These are phyloP conservation scores for Penicillium maclennaniae DNA, from an alignment of 495 filamentous ascomycete species.

Conservation along the genomic window DNA sequence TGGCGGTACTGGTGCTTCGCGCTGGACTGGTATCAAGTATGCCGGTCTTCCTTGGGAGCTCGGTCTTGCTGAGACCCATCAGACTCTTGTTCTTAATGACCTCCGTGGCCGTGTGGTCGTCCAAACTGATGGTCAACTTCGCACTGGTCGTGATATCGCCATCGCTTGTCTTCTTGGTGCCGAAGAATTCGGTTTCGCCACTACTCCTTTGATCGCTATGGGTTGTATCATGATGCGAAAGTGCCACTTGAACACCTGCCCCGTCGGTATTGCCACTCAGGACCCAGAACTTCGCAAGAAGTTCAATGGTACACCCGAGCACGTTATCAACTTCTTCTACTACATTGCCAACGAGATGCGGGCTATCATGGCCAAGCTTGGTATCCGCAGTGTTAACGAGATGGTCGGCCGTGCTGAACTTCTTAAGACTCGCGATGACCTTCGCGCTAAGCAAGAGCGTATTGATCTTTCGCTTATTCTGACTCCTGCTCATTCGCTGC, in stretches of 20 bases:
- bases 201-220: constrained; percentile 93
- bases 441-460: constrained; percentile 88
- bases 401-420: constrained; percentile 95
- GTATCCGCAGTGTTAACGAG: constrained; percentile 93
- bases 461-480: constrained; percentile 94
- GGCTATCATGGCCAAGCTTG: constrained; percentile 96
- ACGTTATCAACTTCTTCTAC: constrained; percentile 99
- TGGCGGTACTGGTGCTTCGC: constrained; percentile 94
- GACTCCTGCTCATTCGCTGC: constrained; percentile 89
- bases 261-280: constrained; percentile 95
- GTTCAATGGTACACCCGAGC: constrained; percentile 90
- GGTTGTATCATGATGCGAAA: constrained; percentile 90
- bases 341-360: constrained; percentile 97
- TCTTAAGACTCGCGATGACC: constrained; percentile 82
- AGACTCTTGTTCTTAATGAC: constrained; percentile 98
- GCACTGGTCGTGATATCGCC: constrained; percentile 92
- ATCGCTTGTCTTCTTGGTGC: constrained; percentile 96
- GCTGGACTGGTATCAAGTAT: constrained; percentile 99
- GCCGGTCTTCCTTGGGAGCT: constrained; percentile 98
- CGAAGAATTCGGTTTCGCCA: constrained; percentile 99
- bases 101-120: constrained; percentile 94
- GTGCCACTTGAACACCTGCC: constrained; percentile 76
- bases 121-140: constrained; percentile 94
- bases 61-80: constrained; percentile 96
- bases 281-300: constrained; percentile 94